Evolutionary conservation across 2,329 filamentous ascomycete genomes (phyloP).

Genomic region (Fusarium begoniae): DNA sequence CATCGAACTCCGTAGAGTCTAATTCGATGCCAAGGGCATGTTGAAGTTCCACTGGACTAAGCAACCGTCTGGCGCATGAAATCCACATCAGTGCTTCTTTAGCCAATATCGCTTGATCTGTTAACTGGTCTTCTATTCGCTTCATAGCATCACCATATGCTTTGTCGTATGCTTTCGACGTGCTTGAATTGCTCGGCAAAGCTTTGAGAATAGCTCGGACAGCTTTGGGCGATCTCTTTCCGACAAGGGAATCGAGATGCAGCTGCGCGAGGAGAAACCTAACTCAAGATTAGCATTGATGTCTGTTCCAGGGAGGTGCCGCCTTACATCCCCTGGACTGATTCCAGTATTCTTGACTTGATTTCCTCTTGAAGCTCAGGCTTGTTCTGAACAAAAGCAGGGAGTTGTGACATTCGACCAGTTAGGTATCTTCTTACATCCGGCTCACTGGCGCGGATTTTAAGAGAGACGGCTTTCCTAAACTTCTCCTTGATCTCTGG

Average conservation of each 20-base stretch:
- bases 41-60: constrained; percentile 50
- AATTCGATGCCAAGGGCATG: constrained; percentile 53
- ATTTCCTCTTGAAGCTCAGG: constrained; percentile 7
- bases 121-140: constrained; percentile 52
- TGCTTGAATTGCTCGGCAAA: constrained; percentile 29
- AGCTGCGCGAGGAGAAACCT: constrained; percentile 35
- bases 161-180: constrained; percentile 42
- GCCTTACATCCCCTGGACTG: constrained; percentile 7
- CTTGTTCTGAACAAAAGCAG: not conserved
- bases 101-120: constrained; percentile 48
- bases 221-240: constrained; percentile 28
- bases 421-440: not conserved
- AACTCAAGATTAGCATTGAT: not conserved
- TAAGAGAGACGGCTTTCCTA: not conserved
- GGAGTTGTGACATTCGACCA: not conserved
- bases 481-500: not conserved
- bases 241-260: constrained; percentile 29
- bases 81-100: constrained; percentile 54
- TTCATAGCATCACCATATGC: constrained; percentile 55
- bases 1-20: constrained; percentile 42
- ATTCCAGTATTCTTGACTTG: not conserved
- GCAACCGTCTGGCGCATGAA: constrained; percentile 46
- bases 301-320: not conserved
- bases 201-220: not conserved
- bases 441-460: not conserved